These are phyloP conservation scores for Amanita subjunquillea DNA, from an alignment of 768 basidiomycete species.

Conservation along the genomic window DNA sequence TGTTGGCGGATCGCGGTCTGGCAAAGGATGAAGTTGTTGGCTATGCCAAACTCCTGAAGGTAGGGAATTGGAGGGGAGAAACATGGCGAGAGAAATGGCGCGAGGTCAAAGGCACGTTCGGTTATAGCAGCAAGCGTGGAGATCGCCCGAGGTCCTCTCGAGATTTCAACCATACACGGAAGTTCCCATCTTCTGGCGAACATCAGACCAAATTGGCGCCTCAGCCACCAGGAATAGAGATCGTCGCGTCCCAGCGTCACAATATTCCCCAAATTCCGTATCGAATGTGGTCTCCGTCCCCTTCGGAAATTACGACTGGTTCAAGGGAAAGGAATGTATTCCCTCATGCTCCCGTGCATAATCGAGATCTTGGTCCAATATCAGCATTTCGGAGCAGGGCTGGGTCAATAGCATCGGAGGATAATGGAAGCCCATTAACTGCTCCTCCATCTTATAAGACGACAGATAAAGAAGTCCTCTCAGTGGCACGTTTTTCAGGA, in stretches of 20 bases:
- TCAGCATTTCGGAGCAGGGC: background rate
- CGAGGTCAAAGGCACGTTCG: slow-evolving; percentile 37
- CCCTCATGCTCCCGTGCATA: slow-evolving; percentile 5
- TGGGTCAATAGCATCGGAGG: slow-evolving; percentile 8
- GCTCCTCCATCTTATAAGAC: slow-evolving; percentile 16
- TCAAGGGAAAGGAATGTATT: slow-evolving; percentile 7
- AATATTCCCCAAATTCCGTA: slow-evolving; percentile 20
- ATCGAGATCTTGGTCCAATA: slow-evolving; percentile 1
- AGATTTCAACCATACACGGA: background rate
- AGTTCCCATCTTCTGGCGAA: background rate
- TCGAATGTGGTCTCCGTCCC: slow-evolving; percentile 1
- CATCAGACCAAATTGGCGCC: background rate
- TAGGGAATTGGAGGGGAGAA: slow-evolving; percentile 70
- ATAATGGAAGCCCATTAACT: slow-evolving; percentile 10
- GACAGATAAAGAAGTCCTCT: slow-evolving; percentile 7
- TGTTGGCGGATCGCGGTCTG: slow-evolving; percentile 64
- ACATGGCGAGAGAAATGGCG: slow-evolving; percentile 82
- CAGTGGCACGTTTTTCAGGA: background rate
- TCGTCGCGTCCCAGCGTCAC: slow-evolving; percentile 6
- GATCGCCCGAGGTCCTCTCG: background rate
- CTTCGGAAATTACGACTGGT: slow-evolving; percentile 8
- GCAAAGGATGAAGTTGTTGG: slow-evolving; percentile 73
- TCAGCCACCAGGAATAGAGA: background rate
- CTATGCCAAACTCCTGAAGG: slow-evolving; percentile 74
- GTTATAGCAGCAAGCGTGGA: background rate